A percentile compares a stretch with the other conserved stretches of the same genome.
These are phyloP conservation scores for Camillea tinctor DNA, from an alignment of 2,329 filamentous ascomycete species.

Conservation along the genomic window DNA sequence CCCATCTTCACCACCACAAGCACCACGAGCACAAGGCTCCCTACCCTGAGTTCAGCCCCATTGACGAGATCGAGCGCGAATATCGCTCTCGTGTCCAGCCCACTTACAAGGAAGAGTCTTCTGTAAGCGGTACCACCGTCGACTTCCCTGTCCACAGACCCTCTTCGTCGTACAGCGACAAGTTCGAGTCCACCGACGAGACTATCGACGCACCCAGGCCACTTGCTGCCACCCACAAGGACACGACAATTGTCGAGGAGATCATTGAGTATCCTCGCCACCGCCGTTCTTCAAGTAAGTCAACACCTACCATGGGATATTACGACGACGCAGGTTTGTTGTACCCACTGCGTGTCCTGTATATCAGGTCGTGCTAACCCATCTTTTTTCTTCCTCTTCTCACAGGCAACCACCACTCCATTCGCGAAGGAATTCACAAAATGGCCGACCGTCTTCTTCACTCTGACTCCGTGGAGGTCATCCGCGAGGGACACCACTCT, in stretches of 20 bases:
- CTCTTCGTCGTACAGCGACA: constrained; percentile 34
- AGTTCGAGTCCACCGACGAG: constrained; percentile 35
- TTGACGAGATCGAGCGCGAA: background rate
- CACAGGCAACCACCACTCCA: constrained; percentile 60
- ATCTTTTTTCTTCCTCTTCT: no score
- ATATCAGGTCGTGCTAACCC: constrained; percentile 17
- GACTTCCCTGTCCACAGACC: constrained; percentile 32
- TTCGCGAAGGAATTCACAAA: constrained; percentile 57
- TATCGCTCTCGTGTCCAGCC: constrained; percentile 19
- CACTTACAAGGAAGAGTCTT: constrained; percentile 38
- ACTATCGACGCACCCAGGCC: constrained; percentile 36
- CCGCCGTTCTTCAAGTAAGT: constrained; percentile 37
- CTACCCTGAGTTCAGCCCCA: constrained; percentile 49
- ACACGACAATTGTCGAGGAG: constrained; percentile 62
- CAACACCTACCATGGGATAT: constrained; percentile 61
- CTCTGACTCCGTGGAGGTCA: constrained; percentile 44
- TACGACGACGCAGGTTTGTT: constrained; percentile 61
- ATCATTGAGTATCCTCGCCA: constrained; percentile 58
- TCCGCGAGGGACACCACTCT: constrained; percentile 41
- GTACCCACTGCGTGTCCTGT: constrained; percentile 1
- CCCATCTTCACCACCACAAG: constrained; percentile 52
- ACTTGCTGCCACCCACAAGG: constrained; percentile 51
- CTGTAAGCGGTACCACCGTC: constrained; percentile 26
- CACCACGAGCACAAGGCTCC: no score
- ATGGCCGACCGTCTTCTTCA: constrained; percentile 55